Percentiles rank a stretch among this genome's conserved stretches.
Evolutionary conservation across 345 rosid species (phyloP).

Genomic region (Streptanthus diversifolius): DNA sequence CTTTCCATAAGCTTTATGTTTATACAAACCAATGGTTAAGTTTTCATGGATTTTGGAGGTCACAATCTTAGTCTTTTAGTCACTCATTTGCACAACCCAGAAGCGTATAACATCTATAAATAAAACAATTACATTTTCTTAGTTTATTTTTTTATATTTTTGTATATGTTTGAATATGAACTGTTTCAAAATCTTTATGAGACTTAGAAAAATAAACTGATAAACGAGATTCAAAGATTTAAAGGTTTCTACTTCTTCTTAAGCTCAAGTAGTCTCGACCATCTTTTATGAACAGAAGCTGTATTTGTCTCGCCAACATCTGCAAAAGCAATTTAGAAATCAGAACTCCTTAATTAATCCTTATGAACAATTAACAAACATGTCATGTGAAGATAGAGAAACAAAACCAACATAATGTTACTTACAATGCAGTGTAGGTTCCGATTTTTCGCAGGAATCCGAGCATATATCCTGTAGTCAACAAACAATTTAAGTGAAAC

Average conservation of each 20-base stretch:
- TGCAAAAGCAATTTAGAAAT: constrained; percentile 26
- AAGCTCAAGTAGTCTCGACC: constrained; percentile 74
- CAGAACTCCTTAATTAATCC: constrained; percentile 4
- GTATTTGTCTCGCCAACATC: constrained; percentile 48
- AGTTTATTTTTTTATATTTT: not conserved
- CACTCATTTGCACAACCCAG: not conserved
- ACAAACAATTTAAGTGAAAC: not conserved
- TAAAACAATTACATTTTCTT: not conserved
- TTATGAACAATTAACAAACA: constrained; percentile 2
- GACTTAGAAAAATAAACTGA: not conserved
- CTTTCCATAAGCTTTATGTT: not conserved
- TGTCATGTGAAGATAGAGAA: not conserved
- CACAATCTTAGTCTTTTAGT: not conserved
- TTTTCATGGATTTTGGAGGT: not conserved
- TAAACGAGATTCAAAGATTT: not conserved
- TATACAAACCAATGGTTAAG: not conserved
- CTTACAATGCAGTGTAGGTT: constrained; percentile 59
- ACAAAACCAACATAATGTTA: not conserved
- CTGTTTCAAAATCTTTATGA: not conserved
- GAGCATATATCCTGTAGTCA: constrained; percentile 65
- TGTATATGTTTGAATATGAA: not conserved
- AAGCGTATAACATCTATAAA: not conserved
- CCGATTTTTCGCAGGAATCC: constrained; percentile 62
- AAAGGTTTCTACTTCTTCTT: constrained; percentile 37
- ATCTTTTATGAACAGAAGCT: constrained; percentile 65